A percentile compares a stretch with the other conserved stretches of the same genome.
Evolutionary conservation across 2,329 filamentous ascomycete species (phyloP).

Genomic region (Capronia americana): DNA sequence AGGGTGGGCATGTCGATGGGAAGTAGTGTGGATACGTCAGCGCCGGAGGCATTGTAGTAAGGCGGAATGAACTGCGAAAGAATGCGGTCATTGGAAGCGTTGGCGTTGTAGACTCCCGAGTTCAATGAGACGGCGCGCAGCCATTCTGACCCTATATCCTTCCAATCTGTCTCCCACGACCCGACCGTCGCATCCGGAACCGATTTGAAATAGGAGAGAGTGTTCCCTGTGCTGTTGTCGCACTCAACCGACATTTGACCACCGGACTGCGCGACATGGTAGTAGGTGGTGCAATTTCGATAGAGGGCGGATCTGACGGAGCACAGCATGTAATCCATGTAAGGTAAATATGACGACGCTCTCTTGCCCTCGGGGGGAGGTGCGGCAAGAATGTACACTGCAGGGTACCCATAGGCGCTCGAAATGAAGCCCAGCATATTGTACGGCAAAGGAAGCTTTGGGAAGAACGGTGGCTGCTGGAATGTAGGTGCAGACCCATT

Average conservation of each 20-base stretch:
- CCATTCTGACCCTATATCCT: slow-evolving; percentile 63
- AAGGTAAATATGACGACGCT: slow-evolving; percentile 33
- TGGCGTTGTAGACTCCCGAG: slow-evolving; percentile 60
- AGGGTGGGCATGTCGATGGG: slow-evolving; percentile 64
- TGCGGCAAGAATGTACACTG: slow-evolving; percentile 72
- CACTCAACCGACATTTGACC: slow-evolving; percentile 68
- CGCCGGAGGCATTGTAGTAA: slow-evolving; percentile 37
- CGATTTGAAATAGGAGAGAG: slow-evolving; percentile 61
- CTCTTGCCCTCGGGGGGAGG: slow-evolving; percentile 32
- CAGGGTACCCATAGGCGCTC: slow-evolving; percentile 52
- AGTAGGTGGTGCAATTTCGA: slow-evolving; percentile 70
- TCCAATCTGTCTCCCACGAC: slow-evolving; percentile 58
- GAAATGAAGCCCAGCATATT: slow-evolving; percentile 71
- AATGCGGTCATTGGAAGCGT: slow-evolving; percentile 66
- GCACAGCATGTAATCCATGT: slow-evolving; percentile 68
- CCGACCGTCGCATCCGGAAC: slow-evolving; percentile 46
- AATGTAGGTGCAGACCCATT: slow-evolving; percentile 13
- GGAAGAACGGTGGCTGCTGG: slow-evolving; percentile 62
- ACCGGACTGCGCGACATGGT: slow-evolving; percentile 60
- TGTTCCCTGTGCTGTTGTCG: slow-evolving; percentile 63
- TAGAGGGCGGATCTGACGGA: slow-evolving; percentile 69
- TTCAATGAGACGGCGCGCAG: slow-evolving; percentile 62
- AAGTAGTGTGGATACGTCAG: slow-evolving; percentile 48
- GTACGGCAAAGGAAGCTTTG: slow-evolving; percentile 62
- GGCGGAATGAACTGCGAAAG: slow-evolving; percentile 62